Percentiles rank a stretch among this genome's conserved stretches.
Conservation (phyloP, 2,329 filamentous ascomycete species). For the Talaromyces verruculosus region DNA sequence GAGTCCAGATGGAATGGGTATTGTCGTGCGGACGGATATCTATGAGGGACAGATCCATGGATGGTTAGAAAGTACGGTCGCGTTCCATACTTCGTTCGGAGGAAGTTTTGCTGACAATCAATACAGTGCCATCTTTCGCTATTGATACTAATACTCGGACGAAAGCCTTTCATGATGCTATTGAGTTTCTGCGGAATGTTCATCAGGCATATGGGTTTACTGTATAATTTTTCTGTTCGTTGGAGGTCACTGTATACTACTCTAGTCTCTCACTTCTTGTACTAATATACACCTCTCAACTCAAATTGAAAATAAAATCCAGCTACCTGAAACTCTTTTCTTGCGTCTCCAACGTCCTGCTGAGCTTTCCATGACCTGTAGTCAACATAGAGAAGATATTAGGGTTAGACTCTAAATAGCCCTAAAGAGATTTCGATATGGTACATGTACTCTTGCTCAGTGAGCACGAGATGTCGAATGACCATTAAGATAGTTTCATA, state of each 20-base stretch:
- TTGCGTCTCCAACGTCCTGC: neutral
- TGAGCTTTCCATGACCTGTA: neutral
- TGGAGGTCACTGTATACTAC: neutral
- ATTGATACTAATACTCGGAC: neutral
- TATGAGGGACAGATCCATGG: slow-evolving; percentile 10
- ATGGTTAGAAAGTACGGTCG: slow-evolving; percentile 2
- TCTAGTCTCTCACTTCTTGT: neutral
- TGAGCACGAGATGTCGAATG: too few relatives aligned
- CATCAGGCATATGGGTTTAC: neutral
- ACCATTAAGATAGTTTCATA: too few relatives aligned
- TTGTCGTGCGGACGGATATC: neutral
- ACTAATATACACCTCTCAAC: neutral
- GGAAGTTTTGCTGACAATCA: neutral
- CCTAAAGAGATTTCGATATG: neutral
- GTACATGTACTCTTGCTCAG: too few relatives aligned
- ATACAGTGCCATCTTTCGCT: slow-evolving; percentile 8
- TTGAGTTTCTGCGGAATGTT: neutral
- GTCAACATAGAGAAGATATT: neutral
- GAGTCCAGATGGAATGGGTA: neutral
- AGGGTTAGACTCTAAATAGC: neutral
- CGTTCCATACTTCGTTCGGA: neutral
- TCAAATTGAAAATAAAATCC: neutral
- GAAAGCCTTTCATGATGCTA: neutral
- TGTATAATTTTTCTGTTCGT: neutral
- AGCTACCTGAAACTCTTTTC: neutral